Evolutionary conservation across 2,329 filamentous ascomycete species (phyloP), one percentile per base, ranked within the genome.

Genomic region (Dactylellina cionopaga): DNA sequence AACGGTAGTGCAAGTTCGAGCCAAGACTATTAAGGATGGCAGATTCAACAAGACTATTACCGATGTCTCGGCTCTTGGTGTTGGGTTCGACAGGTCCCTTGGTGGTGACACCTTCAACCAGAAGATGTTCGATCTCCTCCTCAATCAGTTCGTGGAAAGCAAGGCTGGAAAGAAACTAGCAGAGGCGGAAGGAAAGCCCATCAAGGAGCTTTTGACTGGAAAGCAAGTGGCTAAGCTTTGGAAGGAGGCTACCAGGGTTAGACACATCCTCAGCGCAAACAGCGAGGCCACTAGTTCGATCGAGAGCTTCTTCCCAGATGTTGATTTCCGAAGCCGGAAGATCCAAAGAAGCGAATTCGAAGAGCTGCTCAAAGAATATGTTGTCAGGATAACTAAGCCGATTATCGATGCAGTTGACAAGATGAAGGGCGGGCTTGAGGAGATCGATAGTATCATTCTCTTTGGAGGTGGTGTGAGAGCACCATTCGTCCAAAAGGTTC

Each of bases 21-120:
- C 91, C 79, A 89, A 90, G 76, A 89, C 86, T 1, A 89, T 98
- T 74, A 99, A 98, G 84, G 94, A 97, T 77, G 93, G 92, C 75
- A 92, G 91, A 80, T 94, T 87, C 83, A 98, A 97, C 85, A 98
- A 98, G 86, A 97, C 92, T 0, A 83, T 99, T 29, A 95, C 98
- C 79, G 95, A 99, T 80, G 90, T 98, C n/a, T 88, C 92, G 74
- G 91, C 96, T 35, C 77, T 97, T 44, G 93, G 94, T 66, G 86
- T 86, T 76, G 92, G 92, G 72, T 99, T 92, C 91, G 95, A 99
- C 78, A 87, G 88, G 78, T 91, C 90, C 2, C 88, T 99, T 15
- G 95, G 95, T 69, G 95, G 95, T 62, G 94, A 99, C 79, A 85
- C 89, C 31, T 85, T 99, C 74, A 99, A 97, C 80, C 87, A 90